phyloP scores from a whole-genome alignment of 1,284 basidiomycete species.

The Cutaneotrichosporon cyanovorans region DNA sequence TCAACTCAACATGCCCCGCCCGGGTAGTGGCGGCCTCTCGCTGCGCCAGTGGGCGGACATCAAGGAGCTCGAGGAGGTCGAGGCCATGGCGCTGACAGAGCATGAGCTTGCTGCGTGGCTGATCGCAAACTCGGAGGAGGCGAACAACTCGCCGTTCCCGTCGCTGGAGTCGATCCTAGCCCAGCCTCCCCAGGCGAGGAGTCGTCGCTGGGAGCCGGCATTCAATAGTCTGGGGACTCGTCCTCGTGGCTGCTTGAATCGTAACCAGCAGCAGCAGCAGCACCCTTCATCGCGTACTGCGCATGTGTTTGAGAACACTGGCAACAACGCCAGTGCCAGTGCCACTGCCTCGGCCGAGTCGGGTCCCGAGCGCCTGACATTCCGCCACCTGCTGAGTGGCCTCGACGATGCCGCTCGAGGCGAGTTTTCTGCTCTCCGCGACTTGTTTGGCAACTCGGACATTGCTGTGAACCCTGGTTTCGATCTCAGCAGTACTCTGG shows the following conservation, averaged over 20 bases:
- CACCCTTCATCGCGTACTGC: too few relatives aligned
- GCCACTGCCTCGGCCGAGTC: too few relatives aligned
- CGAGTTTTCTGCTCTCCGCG: too few relatives aligned
- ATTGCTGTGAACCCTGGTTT: constrained; percentile 22
- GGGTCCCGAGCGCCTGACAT: too few relatives aligned
- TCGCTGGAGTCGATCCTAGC: constrained; percentile 33
- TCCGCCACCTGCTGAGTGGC: constrained; percentile 9
- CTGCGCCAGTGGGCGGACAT: constrained; percentile 26
- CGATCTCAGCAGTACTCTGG: constrained; percentile 40
- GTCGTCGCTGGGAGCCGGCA: constrained; percentile 1
- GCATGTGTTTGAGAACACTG: background rate
- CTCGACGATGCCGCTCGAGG: too few relatives aligned
- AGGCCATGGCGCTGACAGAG: constrained; percentile 15
- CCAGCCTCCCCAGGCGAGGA: background rate
- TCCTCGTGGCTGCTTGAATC: too few relatives aligned
- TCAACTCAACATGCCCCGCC: constrained; percentile 1
- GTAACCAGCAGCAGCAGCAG: too few relatives aligned
- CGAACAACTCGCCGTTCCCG: constrained; percentile 23
- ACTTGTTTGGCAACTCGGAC: constrained; percentile 1
- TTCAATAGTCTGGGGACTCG: background rate
- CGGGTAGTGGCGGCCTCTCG: constrained; percentile 11
- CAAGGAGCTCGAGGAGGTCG: constrained; percentile 10
- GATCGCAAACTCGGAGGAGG: constrained; percentile 19
- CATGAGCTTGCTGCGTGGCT: constrained; percentile 38
- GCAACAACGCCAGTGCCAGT: too few relatives aligned